A percentile compares a stretch with the other conserved stretches of the same genome.
phyloP scores from a whole-genome alignment of 345 rosid genomes.

The Clarkia xantiana region DNA sequence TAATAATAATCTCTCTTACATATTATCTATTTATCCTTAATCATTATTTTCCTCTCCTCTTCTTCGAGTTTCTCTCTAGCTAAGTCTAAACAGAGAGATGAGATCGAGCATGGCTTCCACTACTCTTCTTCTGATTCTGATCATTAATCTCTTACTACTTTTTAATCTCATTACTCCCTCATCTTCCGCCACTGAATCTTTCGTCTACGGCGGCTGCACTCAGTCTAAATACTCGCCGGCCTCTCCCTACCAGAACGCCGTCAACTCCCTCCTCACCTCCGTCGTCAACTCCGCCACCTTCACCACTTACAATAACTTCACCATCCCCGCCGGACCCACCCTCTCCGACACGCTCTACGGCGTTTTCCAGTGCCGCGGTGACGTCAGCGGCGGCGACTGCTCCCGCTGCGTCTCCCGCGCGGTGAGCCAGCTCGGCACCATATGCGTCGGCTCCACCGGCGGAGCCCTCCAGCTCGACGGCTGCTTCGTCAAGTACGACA shows the following conservation, averaged over 20 bases:
- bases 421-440: conserved; percentile 34
- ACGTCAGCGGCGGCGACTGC: conserved; percentile 50
- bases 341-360: conserved; percentile 36
- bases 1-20: too few relatives aligned
- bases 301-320: conserved; percentile 27
- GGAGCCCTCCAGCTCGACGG: conserved; percentile 62
- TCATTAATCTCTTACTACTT: conserved; percentile 1
- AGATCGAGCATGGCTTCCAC: conserved; percentile 4
- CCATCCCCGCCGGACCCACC: conserved; percentile 35
- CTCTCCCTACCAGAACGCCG: conserved; percentile 50
- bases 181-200: conserved; percentile 30
- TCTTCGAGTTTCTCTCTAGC: too few relatives aligned
- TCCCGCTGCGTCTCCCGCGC: conserved; percentile 60
- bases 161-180: conserved; percentile 16
- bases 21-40: too few relatives aligned
- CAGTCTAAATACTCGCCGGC: conserved; percentile 34
- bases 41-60: too few relatives aligned
- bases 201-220: conserved; percentile 63
- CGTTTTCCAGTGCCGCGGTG: conserved; percentile 79
- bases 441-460: conserved; percentile 43
- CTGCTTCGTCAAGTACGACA: conserved; percentile 64
- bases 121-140: background rate
- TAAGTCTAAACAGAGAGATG: background rate
- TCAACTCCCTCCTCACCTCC: conserved; percentile 73
- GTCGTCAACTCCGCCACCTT: conserved; percentile 56